Evolutionary conservation across 352 stramenopile genomes (phyloP).

Genomic region (Pythium phragmitis): DNA sequence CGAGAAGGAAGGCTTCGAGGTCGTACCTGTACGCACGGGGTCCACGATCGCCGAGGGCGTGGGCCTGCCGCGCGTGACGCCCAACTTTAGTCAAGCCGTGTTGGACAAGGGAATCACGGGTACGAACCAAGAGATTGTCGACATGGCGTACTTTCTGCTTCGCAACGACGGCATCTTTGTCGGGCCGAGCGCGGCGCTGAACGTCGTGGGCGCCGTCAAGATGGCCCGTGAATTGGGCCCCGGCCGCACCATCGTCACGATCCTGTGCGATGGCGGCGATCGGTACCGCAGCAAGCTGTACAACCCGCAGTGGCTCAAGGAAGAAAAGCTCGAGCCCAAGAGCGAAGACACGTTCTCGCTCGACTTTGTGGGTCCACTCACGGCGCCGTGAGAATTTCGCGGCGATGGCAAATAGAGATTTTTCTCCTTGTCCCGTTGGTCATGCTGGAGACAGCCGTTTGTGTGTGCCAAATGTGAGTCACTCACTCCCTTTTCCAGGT

Average conservation of each 20-base stretch:
- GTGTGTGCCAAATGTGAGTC: not conserved
- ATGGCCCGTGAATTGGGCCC: conserved; percentile 67
- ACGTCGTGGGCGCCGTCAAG: conserved; percentile 80
- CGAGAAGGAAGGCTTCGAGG: conserved; percentile 88
- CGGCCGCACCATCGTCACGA: conserved; percentile 75
- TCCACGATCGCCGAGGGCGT: conserved; percentile 95
- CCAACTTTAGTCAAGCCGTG: conserved; percentile 88
- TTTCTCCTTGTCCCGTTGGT: not conserved
- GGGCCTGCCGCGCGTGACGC: conserved; percentile 89
- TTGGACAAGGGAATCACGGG: conserved; percentile 92
- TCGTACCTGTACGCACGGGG: conserved; percentile 80
- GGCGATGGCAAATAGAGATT: not conserved
- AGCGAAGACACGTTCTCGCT: conserved; percentile 24
- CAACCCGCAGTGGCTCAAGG: conserved; percentile 68
- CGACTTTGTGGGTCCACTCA: conserved; percentile 23
- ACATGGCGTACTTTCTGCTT: conserved; percentile 91
- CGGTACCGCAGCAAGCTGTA: conserved; percentile 85
- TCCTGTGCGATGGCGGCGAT: conserved; percentile 79
- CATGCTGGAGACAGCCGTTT: not conserved
- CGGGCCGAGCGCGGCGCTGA: conserved; percentile 77
- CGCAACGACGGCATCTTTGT: conserved; percentile 93
- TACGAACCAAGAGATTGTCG: conserved; percentile 92
- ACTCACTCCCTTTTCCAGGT: conserved; percentile 1
- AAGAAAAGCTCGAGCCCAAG: conserved; percentile 42
- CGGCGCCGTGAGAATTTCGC: conserved; percentile 9